phyloP scores from a whole-genome alignment of 495 filamentous ascomycete genomes.

The Hypoxylon cercidicola region DNA sequence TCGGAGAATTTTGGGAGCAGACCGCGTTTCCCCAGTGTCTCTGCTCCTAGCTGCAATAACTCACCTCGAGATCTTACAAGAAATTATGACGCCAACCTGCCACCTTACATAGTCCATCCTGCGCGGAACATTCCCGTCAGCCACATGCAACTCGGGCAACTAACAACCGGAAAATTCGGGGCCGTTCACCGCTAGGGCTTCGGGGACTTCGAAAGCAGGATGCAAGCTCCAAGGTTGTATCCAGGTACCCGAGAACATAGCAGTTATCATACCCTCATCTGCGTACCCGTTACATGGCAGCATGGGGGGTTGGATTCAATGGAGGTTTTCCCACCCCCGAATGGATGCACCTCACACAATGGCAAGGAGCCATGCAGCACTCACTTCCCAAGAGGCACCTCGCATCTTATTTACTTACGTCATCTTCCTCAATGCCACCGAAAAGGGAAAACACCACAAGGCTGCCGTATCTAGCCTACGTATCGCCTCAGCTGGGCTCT shows the following conservation, averaged over 20 bases:
- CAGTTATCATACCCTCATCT: neutral
- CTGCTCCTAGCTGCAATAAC: conserved; percentile 9
- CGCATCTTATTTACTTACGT: conserved; percentile 17
- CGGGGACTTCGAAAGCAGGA: too few relatives aligned
- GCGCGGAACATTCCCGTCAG: conserved; percentile 30
- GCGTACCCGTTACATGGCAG: neutral
- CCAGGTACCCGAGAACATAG: neutral
- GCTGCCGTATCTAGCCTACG: conserved; percentile 4
- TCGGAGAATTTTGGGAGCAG: conserved; percentile 40
- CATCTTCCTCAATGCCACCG: conserved; percentile 4
- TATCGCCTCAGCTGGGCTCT: neutral
- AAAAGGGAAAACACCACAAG: conserved; percentile 13
- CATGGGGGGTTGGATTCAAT: too few relatives aligned
- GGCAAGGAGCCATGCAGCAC: too few relatives aligned
- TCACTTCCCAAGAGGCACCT: too few relatives aligned
- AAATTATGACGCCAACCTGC: conserved; percentile 23
- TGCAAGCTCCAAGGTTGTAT: neutral
- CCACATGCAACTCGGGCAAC: conserved; percentile 20
- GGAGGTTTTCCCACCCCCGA: neutral
- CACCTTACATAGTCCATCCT: conserved; percentile 6
- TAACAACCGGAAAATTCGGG: conserved; percentile 30
- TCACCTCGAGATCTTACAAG: conserved; percentile 22
- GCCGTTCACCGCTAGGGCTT: conserved; percentile 26
- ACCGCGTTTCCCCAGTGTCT: conserved; percentile 28
- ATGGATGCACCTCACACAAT: neutral